phyloP scores from a whole-genome alignment of 805 yeast genomes.

The Tetrapisispora pingtungensis region DNA sequence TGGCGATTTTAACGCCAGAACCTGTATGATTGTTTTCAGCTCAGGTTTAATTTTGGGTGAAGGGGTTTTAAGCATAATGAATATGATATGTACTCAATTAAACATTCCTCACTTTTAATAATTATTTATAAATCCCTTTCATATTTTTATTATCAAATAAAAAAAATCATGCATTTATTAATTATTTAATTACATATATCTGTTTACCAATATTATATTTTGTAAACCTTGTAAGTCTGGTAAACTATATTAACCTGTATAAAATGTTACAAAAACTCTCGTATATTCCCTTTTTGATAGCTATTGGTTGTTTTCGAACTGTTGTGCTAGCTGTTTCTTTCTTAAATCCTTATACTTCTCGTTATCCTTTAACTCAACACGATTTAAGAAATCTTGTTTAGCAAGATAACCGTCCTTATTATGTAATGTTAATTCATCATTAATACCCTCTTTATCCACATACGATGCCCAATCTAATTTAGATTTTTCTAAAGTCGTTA shows the following conservation, averaged over 20 bases:
- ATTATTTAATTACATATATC: no score
- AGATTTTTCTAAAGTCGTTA: constrained; percentile 87
- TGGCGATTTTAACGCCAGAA: constrained; percentile 40
- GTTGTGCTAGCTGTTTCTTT: constrained; percentile 27
- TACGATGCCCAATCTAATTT: constrained; percentile 91
- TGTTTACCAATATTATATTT: no score
- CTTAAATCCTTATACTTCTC: constrained; percentile 32
- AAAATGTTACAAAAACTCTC: no score
- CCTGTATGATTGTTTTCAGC: constrained; percentile 75
- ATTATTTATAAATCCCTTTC: no score
- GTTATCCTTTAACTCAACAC: constrained; percentile 48
- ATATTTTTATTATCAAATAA: no score
- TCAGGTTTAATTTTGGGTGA: constrained; percentile 92
- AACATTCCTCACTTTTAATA: constrained; percentile 46
- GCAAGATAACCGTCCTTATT: constrained; percentile 89
- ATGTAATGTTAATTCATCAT: constrained; percentile 68
- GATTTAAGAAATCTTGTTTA: constrained; percentile 76
- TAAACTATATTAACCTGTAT: no score
- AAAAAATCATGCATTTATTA: not conserved
- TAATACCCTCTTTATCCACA: constrained; percentile 77
- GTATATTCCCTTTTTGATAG: no score
- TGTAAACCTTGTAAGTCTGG: no score
- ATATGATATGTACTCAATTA: constrained; percentile 66
- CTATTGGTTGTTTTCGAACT: constrained; percentile 12
- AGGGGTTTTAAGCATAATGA: constrained; percentile 76